These are phyloP conservation scores for Scalesia atractyloides DNA, from an alignment of 129 eudicot genomes.

Conservation along the genomic window DNA sequence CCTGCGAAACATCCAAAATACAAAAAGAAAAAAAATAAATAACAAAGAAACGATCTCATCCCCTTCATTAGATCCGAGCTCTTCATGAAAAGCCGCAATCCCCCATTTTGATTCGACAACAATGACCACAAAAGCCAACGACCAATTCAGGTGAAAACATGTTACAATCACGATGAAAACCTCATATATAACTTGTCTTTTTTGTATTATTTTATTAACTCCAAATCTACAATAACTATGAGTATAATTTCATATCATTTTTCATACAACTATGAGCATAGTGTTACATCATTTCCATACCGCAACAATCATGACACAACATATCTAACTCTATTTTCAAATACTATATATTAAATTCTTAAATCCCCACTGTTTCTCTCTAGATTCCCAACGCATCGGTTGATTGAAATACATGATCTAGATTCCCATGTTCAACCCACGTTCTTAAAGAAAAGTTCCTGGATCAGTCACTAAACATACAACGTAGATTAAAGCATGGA, in stretches of 20 bases:
- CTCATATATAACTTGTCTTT: not conserved
- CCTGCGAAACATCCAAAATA: conserved; percentile 31
- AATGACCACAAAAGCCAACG: conserved; percentile 39
- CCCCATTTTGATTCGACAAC: conserved; percentile 65
- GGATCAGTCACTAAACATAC: too few species aligned
- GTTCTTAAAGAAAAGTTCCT: too few species aligned
- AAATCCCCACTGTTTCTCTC: conserved; percentile 84
- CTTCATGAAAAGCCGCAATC: conserved; percentile 40
- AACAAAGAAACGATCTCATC: conserved; percentile 39
- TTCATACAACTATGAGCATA: too few species aligned
- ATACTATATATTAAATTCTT: conserved; percentile 73
- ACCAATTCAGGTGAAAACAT: conserved; percentile 50
- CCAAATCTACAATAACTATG: too few species aligned
- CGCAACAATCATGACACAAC: too few species aligned
- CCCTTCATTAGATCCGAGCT: conserved; percentile 50
- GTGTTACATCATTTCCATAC: too few species aligned
- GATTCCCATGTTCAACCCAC: too few species aligned
- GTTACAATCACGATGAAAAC: not conserved
- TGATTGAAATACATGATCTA: conserved; percentile 59
- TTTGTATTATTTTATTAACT: too few species aligned
- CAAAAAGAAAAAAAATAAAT: conserved; percentile 34
- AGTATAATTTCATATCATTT: too few species aligned
- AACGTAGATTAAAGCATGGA: too few species aligned
- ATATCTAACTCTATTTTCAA: not conserved
- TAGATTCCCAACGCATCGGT: conserved; percentile 80